Evolutionary conservation across 78 protist species (phyloP).

Genomic region (Pelomyxa schiedti): DNA sequence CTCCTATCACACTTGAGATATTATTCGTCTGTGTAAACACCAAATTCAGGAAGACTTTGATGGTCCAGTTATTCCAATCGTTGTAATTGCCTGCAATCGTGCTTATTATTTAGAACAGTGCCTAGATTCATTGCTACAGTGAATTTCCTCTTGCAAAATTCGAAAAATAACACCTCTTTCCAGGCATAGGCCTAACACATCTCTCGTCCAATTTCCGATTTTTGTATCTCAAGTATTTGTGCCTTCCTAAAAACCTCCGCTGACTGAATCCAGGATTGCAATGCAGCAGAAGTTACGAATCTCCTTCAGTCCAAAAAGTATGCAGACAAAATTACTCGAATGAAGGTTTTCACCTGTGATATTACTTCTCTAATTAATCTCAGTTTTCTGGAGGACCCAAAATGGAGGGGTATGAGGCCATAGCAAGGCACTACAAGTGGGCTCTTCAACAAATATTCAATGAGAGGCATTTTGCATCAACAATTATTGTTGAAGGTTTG

Average conservation of each 20-base stretch:
- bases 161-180: neutral
- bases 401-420: slow-evolving; percentile 14
- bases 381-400: neutral
- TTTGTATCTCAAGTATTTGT: neutral
- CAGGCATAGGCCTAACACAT: neutral
- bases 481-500: slow-evolving; percentile 39
- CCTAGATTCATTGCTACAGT: neutral
- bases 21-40: too few relatives aligned
- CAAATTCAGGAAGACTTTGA: too few relatives aligned
- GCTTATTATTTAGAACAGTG: slow-evolving; percentile 9
- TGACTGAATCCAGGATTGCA: neutral
- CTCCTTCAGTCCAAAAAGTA: neutral
- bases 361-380: neutral
- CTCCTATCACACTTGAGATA: too few relatives aligned
- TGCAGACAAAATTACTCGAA: neutral
- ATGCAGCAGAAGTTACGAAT: neutral
- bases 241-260: neutral
- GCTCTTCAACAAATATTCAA: slow-evolving; percentile 17
- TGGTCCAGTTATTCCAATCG: slow-evolving; percentile 8
- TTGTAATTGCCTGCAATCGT: slow-evolving; percentile 23
- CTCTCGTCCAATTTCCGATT: neutral
- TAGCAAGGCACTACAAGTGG: slow-evolving; percentile 40
- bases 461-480: neutral
- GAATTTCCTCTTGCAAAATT: neutral
- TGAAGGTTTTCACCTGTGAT: neutral